These are phyloP conservation scores for Raffaelea albimanens DNA, from an alignment of 2,329 filamentous ascomycete genomes.

Conservation along the genomic window DNA sequence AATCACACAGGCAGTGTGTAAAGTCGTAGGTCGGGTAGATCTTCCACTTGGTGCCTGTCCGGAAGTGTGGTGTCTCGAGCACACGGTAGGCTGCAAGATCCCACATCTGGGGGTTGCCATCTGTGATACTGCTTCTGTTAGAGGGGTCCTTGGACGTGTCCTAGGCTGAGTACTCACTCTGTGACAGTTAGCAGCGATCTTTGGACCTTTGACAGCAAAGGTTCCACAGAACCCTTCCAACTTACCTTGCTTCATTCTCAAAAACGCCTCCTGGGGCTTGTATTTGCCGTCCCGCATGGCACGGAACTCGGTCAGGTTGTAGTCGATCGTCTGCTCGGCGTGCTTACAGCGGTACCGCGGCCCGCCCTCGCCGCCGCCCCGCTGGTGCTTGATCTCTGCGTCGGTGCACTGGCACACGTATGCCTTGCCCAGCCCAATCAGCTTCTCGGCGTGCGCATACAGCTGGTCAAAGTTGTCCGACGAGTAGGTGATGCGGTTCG, in stretches of 20 bases:
- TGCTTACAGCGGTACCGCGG: too few relatives aligned
- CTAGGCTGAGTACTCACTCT: neutral
- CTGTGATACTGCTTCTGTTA: slow-evolving; percentile 6
- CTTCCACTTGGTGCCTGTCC: slow-evolving; percentile 76
- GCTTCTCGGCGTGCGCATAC: slow-evolving; percentile 79
- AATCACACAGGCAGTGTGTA: slow-evolving; percentile 83
- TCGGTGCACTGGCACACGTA: slow-evolving; percentile 89
- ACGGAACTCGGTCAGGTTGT: slow-evolving; percentile 70
- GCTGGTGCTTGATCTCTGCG: slow-evolving; percentile 74
- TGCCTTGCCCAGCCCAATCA: slow-evolving; percentile 60
- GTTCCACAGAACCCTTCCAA: too few relatives aligned
- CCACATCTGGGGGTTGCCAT: slow-evolving; percentile 51
- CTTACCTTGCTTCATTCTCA: slow-evolving; percentile 78
- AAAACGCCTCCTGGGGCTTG: slow-evolving; percentile 69
- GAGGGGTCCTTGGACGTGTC: neutral
- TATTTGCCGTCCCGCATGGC: slow-evolving; percentile 91
- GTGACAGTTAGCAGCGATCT: neutral
- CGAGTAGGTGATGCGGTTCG: slow-evolving; percentile 71
- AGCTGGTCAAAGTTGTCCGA: slow-evolving; percentile 84
- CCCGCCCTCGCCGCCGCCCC: too few relatives aligned
- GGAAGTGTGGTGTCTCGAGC: slow-evolving; percentile 61
- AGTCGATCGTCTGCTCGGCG: too few relatives aligned
- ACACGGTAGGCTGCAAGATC: slow-evolving; percentile 88
- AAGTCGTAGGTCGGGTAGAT: slow-evolving; percentile 97
- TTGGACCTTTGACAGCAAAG: too few relatives aligned